phyloP scores from a whole-genome alignment of 2,329 filamentous ascomycete species.

The Fusarium annulatum region DNA sequence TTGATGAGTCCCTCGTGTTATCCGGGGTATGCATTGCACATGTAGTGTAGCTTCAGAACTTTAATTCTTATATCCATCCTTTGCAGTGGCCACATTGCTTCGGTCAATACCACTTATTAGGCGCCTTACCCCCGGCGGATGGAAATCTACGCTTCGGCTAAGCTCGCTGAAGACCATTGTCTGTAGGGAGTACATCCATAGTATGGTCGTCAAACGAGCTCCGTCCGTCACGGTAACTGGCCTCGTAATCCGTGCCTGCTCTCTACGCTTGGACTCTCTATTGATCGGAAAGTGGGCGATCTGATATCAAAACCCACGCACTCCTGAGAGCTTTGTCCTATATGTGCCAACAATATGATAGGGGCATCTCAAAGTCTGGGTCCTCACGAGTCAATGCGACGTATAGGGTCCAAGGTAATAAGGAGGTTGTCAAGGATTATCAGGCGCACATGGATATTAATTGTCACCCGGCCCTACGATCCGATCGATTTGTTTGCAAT shows the following conservation, averaged over 20 bases:
- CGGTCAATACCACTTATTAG: neutral
- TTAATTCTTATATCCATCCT: neutral
- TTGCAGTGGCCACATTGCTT: neutral
- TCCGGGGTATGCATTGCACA: neutral
- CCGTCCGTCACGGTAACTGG: neutral
- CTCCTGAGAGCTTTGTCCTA: neutral
- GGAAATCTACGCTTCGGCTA: neutral
- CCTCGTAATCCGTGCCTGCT: constrained; percentile 1
- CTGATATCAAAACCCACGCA: neutral
- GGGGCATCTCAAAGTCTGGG: neutral
- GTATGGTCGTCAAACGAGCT: neutral
- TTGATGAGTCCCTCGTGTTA: neutral
- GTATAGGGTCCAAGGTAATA: neutral
- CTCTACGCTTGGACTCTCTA: neutral
- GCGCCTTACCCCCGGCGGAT: neutral
- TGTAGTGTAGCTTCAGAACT: neutral
- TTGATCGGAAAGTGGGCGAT: constrained; percentile 4
- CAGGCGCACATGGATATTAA: neutral
- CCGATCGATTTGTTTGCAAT: constrained; percentile 8
- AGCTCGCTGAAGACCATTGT: neutral
- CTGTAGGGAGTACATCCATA: neutral
- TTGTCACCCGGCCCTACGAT: neutral
- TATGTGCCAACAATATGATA: constrained; percentile 6
- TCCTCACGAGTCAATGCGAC: neutral
- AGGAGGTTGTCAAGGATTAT: constrained; percentile 1